These are phyloP conservation scores for Tarenaya hassleriana DNA, from an alignment of 345 rosid genomes.

Conservation along the genomic window DNA sequence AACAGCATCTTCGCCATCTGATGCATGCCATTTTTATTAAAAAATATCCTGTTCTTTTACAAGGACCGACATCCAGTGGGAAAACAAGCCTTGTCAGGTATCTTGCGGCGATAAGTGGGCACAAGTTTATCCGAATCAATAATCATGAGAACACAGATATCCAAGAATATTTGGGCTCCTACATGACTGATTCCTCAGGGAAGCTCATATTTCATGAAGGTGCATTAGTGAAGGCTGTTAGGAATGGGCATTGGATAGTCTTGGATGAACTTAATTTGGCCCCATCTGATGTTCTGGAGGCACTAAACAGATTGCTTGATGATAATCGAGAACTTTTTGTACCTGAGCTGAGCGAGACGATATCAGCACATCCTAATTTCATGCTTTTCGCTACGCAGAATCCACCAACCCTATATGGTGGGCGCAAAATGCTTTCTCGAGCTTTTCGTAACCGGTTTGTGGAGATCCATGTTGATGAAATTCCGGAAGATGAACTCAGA, in stretches of 20 bases:
- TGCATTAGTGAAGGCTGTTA: constrained; percentile 85
- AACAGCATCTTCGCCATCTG: constrained; percentile 63
- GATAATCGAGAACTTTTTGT: constrained; percentile 94
- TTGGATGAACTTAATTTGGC: constrained; percentile 94
- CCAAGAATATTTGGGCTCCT: constrained; percentile 89
- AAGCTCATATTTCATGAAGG: constrained; percentile 93
- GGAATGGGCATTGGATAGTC: constrained; percentile 90
- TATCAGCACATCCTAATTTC: constrained; percentile 80
- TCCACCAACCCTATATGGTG: constrained; percentile 89
- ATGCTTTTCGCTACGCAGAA: constrained; percentile 99
- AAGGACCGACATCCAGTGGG: constrained; percentile 98
- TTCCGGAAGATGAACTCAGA: constrained; percentile 78
- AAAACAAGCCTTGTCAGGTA: constrained; percentile 95
- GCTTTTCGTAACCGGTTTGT: constrained; percentile 97
- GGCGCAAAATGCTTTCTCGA: constrained; percentile 95
- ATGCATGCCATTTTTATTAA: constrained; percentile 75
- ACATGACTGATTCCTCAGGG: constrained; percentile 69
- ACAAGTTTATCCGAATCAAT: constrained; percentile 84
- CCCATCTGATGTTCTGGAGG: constrained; percentile 95
- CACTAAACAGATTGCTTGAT: constrained; percentile 84
- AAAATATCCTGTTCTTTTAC: constrained; percentile 86
- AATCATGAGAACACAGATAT: constrained; percentile 95
- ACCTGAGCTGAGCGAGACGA: constrained; percentile 70
- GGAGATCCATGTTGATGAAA: constrained; percentile 96
- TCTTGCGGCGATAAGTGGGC: constrained; percentile 85